Conservation (phyloP, 306 rosid genomes). For the Dryas octopetala region DNA sequence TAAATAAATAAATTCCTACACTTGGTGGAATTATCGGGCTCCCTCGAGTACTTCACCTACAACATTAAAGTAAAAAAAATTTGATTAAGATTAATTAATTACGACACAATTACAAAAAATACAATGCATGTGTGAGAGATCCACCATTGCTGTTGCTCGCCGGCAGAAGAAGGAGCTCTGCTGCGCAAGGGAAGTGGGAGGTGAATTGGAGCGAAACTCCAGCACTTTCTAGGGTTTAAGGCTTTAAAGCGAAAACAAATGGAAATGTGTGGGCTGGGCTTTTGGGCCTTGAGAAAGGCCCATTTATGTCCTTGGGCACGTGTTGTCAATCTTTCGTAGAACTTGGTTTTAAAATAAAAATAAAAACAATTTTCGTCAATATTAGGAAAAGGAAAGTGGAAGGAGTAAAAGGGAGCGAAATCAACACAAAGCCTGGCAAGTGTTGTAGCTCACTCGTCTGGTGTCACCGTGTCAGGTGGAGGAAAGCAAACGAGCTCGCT, state of each 20-base stretch:
- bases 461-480: slow-evolving; percentile 21
- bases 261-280: not conserved
- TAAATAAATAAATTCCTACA: slow-evolving; percentile 33
- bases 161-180: not conserved
- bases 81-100: not conserved
- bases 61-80: not conserved
- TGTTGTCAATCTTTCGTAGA: not conserved
- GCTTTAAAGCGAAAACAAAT: not conserved
- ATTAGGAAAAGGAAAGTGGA: not conserved
- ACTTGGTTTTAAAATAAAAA: not conserved
- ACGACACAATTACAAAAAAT: not conserved
- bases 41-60: slow-evolving; percentile 91
- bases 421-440: not conserved
- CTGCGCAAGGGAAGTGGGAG: not conserved
- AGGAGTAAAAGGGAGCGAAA: not conserved
- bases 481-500: slow-evolving; percentile 5
- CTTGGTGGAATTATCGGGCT: slow-evolving; percentile 80
- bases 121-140: not conserved
- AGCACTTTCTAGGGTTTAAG: not conserved
- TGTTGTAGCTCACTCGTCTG: slow-evolving; percentile 1
- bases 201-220: slow-evolving; percentile 5
- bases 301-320: not conserved
- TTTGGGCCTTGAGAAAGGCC: slow-evolving; percentile 4
- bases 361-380: not conserved
- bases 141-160: slow-evolving; percentile 7